Conservation (phyloP, 164 flowering plant genomes). For the Litsea cubeba region DNA sequence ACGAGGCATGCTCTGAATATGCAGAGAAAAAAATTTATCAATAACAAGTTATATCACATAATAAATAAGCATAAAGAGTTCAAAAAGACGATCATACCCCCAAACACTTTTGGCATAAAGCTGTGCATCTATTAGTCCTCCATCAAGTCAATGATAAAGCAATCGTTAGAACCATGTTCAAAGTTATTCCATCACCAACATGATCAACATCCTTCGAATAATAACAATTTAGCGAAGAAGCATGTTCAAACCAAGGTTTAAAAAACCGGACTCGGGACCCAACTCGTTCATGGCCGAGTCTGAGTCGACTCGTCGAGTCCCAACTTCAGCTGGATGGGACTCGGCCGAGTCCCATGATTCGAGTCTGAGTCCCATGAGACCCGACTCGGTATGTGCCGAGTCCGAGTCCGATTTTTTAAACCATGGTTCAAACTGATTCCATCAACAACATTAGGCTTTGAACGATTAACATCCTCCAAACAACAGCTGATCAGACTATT, state of each 20-base stretch:
- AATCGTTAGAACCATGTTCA: not conserved
- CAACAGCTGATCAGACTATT: not conserved
- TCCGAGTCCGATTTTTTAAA: no score
- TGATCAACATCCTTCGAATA: no score
- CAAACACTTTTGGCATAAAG: not conserved
- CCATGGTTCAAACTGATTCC: no score
- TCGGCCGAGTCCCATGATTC: no score
- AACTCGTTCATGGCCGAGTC: no score
- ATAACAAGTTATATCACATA: not conserved
- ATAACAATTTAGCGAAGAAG: no score
- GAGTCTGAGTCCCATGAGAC: no score
- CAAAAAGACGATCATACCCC: not conserved
- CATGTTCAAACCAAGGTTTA: no score
- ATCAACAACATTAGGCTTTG: not conserved
- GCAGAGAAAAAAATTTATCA: not conserved
- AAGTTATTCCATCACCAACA: not conserved
- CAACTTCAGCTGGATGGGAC: no score
- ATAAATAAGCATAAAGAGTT: not conserved
- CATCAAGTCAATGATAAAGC: not conserved
- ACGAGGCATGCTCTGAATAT: conserved; percentile 61
- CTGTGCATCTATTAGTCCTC: not conserved
- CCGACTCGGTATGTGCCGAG: no score
- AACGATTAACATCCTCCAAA: not conserved
- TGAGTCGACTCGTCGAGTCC: no score
- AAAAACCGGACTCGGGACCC: no score